Conservation (phyloP, 1,139 yeast species). For the Yarrowia galli region DNA sequence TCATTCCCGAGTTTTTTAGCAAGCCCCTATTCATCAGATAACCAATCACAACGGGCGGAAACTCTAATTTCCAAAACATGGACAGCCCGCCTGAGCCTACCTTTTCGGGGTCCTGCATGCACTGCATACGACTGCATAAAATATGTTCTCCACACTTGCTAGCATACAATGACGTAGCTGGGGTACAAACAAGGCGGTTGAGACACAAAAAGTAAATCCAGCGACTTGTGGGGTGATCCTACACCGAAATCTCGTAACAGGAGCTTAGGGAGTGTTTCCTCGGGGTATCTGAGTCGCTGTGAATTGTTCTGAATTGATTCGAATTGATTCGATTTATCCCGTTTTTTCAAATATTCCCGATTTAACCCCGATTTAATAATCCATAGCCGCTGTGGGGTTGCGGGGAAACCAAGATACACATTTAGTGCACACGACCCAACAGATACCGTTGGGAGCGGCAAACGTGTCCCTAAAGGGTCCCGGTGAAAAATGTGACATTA, state of each 20-base stretch:
- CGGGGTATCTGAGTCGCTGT: no score
- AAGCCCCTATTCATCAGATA: background rate
- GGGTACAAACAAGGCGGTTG: constrained; percentile 3
- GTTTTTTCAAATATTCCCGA: background rate
- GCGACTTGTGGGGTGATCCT: background rate
- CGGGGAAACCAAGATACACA: background rate
- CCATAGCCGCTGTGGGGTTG: constrained; percentile 31
- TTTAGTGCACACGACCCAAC: constrained; percentile 27
- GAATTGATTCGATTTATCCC: background rate
- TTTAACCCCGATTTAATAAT: background rate
- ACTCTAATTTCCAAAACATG: background rate
- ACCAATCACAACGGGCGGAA: background rate
- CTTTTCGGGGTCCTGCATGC: constrained; percentile 16
- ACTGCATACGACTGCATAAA: background rate
- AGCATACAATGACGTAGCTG: constrained; percentile 10
- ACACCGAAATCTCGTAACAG: no score
- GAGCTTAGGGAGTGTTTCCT: no score
- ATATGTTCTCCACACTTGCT: constrained; percentile 14
- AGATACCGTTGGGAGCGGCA: constrained; percentile 12
- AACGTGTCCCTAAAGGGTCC: background rate
- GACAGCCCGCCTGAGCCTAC: constrained; percentile 22
- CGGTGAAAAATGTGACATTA: background rate
- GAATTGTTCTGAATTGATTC: no score
- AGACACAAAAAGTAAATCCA: constrained; percentile 1
- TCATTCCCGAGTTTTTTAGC: no score